Conservation (phyloP, 2,329 filamentous ascomycete species). For the Nigrospora sphaerica region DNA sequence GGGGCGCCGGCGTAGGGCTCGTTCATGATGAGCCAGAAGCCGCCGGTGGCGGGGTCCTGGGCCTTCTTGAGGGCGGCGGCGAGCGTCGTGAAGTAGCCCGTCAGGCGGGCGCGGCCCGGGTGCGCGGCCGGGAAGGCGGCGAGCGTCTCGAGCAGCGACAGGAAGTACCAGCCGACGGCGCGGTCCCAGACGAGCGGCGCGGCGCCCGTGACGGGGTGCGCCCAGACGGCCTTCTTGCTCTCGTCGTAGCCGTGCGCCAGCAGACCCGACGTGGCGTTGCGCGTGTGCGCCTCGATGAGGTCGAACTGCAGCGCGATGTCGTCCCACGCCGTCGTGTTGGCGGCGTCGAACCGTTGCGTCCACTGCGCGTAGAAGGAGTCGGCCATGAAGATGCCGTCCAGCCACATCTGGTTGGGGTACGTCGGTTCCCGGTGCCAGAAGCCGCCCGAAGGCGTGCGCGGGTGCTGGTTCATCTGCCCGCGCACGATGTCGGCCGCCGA, state of each 20-base stretch:
- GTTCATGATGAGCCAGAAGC: constrained; percentile 54
- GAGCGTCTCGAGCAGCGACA: constrained; percentile 40
- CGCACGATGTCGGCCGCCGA: constrained; percentile 38
- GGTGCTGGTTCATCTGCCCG: constrained; percentile 37
- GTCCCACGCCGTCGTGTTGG: constrained; percentile 33
- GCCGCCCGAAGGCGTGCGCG: constrained; percentile 41
- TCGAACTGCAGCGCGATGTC: constrained; percentile 35
- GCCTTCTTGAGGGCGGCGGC: constrained; percentile 31
- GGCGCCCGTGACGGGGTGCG: constrained; percentile 36
- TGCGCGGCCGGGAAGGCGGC: constrained; percentile 31
- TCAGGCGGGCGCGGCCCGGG: constrained; percentile 27
- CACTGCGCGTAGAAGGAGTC: constrained; percentile 35
- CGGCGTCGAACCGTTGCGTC: constrained; percentile 26
- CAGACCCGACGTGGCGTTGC: constrained; percentile 29
- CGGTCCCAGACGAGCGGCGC: constrained; percentile 44
- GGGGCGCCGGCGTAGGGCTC: constrained; percentile 34
- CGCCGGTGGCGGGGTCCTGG: constrained; percentile 33
- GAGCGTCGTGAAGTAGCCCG: constrained; percentile 31
- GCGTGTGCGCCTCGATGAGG: constrained; percentile 32
- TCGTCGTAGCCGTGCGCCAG: constrained; percentile 46
- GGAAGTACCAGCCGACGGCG: constrained; percentile 41
- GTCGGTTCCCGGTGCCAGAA: constrained; percentile 45
- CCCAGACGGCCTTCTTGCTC: constrained; percentile 37
- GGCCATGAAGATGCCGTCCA: constrained; percentile 48
- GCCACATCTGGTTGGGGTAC: constrained; percentile 43